Percentiles rank a stretch among this genome's conserved stretches.
These are phyloP conservation scores for Fusarium hostae DNA, from an alignment of 2,329 filamentous ascomycete species.

Conservation along the genomic window DNA sequence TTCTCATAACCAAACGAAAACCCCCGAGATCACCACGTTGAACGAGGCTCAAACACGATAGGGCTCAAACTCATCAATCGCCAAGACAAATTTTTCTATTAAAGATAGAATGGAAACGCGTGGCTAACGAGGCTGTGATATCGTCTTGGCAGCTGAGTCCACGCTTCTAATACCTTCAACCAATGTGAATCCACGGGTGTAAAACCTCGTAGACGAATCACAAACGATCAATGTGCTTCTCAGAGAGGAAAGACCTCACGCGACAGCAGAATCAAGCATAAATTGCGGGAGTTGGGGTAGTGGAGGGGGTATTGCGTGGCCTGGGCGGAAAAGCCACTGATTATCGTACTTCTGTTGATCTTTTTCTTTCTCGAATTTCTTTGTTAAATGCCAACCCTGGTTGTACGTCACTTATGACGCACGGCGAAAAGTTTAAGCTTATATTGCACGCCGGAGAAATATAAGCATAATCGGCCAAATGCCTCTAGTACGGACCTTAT, in stretches of 20 bases:
- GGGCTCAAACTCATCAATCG: slow-evolving; percentile 5
- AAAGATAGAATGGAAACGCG: slow-evolving; percentile 19
- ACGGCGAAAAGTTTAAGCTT: not conserved
- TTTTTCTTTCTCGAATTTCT: not conserved
- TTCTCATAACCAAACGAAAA: not conserved
- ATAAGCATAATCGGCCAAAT: slow-evolving; percentile 19
- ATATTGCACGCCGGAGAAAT: not conserved
- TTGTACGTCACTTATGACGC: slow-evolving; percentile 2
- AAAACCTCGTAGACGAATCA: slow-evolving; percentile 9
- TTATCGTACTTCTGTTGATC: slow-evolving; percentile 2
- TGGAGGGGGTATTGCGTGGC: slow-evolving; percentile 30
- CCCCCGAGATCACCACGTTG: not conserved
- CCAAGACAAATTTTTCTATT: slow-evolving; percentile 10
- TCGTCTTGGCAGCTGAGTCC: slow-evolving; percentile 18
- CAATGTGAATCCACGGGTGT: not conserved
- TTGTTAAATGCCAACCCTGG: slow-evolving; percentile 7
- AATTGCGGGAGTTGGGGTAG: slow-evolving; percentile 10
- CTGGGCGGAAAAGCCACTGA: slow-evolving; percentile 15
- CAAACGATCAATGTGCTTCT: not conserved
- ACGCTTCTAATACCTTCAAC: not conserved
- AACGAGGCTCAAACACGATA: slow-evolving; percentile 8
- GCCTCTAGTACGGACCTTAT: not conserved
- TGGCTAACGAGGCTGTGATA: slow-evolving; percentile 34
- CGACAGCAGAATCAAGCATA: slow-evolving; percentile 30
- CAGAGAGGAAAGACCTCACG: slow-evolving; percentile 29